Conservation (phyloP, 768 basidiomycete species). For the Lactarius psammicola region DNA sequence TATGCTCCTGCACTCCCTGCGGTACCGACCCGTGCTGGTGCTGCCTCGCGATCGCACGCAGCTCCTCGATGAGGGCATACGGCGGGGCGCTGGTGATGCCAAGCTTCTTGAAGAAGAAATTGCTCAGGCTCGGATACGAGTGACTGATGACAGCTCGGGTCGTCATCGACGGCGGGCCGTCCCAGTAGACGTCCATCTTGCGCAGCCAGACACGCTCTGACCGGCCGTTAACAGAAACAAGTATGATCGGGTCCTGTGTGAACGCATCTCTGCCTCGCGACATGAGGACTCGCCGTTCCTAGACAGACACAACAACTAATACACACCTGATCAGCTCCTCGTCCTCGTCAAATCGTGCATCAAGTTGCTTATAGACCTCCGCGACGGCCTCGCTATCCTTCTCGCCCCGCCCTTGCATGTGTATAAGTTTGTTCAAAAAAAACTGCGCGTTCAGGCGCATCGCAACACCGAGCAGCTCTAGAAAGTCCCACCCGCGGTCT, state of each 20-base stretch:
- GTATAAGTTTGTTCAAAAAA: constrained; percentile 28
- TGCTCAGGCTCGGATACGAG: constrained; percentile 19
- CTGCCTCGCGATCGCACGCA: constrained; percentile 13
- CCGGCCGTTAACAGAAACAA: constrained; percentile 10
- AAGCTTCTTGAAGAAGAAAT: constrained; percentile 29
- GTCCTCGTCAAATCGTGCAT: constrained; percentile 32
- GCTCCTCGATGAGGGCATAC: constrained; percentile 28
- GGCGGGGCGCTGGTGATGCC: constrained; percentile 22
- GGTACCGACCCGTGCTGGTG: constrained; percentile 12
- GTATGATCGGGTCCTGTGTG: constrained; percentile 22
- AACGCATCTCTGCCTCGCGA: constrained; percentile 21
- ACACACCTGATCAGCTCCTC: constrained; percentile 29
- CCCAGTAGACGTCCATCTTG: constrained; percentile 27
- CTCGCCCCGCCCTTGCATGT: constrained; percentile 18
- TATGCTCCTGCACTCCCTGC: background rate
- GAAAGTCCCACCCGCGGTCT: constrained; percentile 28
- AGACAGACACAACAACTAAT: background rate
- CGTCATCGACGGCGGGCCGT: constrained; percentile 29
- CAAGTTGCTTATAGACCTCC: constrained; percentile 29
- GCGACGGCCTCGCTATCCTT: constrained; percentile 14
- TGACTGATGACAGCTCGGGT: constrained; percentile 25
- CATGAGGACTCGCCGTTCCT: background rate
- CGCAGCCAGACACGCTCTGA: constrained; percentile 21
- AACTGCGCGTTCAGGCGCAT: constrained; percentile 23
- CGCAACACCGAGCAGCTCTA: constrained; percentile 28